These are phyloP conservation scores for Tetragonia tetragonoides DNA, from an alignment of 148 eudicot species.

Conservation along the genomic window DNA sequence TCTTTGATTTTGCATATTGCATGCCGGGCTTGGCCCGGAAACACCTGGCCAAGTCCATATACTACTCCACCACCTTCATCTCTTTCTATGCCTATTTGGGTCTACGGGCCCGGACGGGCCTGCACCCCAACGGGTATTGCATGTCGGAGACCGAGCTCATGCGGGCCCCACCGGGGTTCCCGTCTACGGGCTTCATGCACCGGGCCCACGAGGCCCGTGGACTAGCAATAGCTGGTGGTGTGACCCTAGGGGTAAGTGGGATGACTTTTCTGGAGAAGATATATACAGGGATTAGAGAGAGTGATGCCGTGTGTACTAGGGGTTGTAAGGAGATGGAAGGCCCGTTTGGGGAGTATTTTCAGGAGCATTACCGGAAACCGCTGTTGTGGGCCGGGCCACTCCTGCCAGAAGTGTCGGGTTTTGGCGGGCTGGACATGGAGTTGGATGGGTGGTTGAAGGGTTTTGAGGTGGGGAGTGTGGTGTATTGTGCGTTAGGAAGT, in stretches of 20 bases:
- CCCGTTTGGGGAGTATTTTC: background rate
- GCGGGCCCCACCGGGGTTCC: conserved; percentile 1
- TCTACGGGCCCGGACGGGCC: background rate
- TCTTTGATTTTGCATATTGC: conserved; percentile 38
- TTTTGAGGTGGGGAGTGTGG: conserved; percentile 23
- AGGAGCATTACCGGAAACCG: background rate
- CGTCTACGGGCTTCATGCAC: background rate
- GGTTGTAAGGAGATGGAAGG: conserved; percentile 5
- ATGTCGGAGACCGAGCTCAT: background rate
- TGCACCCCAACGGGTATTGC: background rate
- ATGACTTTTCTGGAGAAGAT: background rate
- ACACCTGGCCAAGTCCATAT: conserved; percentile 19
- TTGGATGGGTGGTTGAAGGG: conserved; percentile 32
- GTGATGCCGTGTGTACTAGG: background rate
- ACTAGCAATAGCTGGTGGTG: background rate
- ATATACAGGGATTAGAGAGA: background rate
- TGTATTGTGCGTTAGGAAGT: conserved; percentile 43
- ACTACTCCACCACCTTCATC: conserved; percentile 15
- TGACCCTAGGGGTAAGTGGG: background rate
- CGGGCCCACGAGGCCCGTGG: conserved; percentile 4
- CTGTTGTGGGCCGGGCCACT: conserved; percentile 31
- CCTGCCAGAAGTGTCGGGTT: conserved; percentile 16
- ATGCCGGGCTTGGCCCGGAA: conserved; percentile 27
- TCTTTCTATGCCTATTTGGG: conserved; percentile 5
- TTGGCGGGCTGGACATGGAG: conserved; percentile 25